These are phyloP conservation scores for Solanum chiquidenum DNA, from an alignment of 257 asterid species.

Conservation along the genomic window DNA sequence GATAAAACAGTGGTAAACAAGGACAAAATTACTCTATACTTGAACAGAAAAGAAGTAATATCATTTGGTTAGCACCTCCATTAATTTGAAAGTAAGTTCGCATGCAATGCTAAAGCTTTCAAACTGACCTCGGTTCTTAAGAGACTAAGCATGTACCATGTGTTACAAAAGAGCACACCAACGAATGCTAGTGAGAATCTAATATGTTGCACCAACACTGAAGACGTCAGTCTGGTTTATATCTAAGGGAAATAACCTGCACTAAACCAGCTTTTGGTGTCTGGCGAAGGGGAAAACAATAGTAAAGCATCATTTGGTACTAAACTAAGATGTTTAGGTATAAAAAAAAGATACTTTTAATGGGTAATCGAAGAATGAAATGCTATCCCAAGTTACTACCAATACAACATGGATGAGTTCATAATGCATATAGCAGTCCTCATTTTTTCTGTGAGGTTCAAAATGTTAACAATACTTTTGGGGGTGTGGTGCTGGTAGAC, in stretches of 20 bases:
- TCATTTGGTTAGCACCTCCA: neutral
- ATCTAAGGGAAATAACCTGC: neutral
- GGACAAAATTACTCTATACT: slow-evolving; percentile 1
- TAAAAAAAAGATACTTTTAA: neutral
- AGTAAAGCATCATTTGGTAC: neutral
- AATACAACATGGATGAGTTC: neutral
- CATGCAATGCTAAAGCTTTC: neutral
- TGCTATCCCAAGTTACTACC: neutral
- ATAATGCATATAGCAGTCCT: neutral
- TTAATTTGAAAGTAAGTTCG: neutral
- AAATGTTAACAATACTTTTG: neutral
- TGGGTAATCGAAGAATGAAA: neutral
- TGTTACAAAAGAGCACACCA: neutral
- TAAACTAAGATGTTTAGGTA: neutral
- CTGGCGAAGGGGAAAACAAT: neutral
- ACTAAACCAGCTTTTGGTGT: neutral
- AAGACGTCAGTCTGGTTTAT: neutral
- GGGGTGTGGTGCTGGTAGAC: neutral
- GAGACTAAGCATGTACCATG: neutral
- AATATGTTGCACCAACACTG: neutral
- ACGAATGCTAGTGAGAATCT: neutral
- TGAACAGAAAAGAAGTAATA: neutral
- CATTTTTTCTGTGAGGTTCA: neutral
- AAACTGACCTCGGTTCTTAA: neutral
- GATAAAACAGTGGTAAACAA: neutral